phyloP scores from a whole-genome alignment of 139 green algal species.

The Pleodorina starrii region DNA sequence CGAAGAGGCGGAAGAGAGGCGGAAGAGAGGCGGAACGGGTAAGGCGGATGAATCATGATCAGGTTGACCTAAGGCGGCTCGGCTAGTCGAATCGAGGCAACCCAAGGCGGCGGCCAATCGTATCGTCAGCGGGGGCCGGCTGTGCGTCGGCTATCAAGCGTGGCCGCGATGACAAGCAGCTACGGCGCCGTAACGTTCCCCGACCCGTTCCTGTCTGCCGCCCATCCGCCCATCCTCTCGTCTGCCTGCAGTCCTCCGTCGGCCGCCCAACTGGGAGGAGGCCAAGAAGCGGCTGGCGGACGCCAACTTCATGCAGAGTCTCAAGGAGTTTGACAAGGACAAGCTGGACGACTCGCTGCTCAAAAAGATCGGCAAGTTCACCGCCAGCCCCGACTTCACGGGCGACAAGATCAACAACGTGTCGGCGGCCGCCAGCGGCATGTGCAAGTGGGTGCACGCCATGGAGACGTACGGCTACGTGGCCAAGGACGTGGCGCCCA shows the following conservation, averaged over 20 bases:
- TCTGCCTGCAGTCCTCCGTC: conserved; percentile 71
- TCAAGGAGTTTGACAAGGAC: conserved; percentile 89
- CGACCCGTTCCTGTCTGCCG: background rate
- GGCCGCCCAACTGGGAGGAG: conserved; percentile 87
- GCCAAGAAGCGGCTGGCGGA: conserved; percentile 86
- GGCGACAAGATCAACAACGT: conserved; percentile 80
- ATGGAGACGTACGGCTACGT: conserved; percentile 91
- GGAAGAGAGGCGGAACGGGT: no score
- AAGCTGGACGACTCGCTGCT: conserved; percentile 84
- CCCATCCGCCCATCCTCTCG: background rate
- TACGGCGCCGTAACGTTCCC: no score
- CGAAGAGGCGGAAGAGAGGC: no score
- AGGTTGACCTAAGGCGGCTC: no score
- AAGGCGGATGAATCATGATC: no score
- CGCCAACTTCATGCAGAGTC: conserved; percentile 84
- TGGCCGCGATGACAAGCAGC: no score
- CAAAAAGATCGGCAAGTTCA: conserved; percentile 90
- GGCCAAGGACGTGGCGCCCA: conserved; percentile 88
- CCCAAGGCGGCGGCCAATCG: no score
- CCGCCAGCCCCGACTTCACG: conserved; percentile 75
- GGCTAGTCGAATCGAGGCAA: no score
- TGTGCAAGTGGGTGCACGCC: conserved; percentile 89
- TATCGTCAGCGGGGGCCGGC: no score
- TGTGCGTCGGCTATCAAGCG: no score
- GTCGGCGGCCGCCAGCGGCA: conserved; percentile 72